A percentile compares a stretch with the other conserved stretches of the same genome.
Conservation (phyloP, 768 basidiomycete species). For the Kwoniella sp. region DNA sequence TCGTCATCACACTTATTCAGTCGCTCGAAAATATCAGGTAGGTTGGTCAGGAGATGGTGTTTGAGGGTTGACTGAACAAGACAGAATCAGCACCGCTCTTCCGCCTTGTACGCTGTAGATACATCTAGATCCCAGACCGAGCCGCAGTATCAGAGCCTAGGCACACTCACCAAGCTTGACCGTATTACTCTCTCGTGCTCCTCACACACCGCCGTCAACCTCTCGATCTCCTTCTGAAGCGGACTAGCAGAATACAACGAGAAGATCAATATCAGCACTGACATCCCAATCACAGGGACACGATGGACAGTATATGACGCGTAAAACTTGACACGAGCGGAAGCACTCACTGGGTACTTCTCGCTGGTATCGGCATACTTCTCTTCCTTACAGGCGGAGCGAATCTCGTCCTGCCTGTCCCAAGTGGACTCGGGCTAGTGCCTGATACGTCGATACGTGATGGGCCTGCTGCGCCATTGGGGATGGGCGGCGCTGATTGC, state of each 20-base stretch:
- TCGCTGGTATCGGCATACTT: constrained; percentile 16
- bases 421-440: not conserved
- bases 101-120: no score
- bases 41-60: constrained; percentile 35
- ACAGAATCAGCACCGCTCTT: no score
- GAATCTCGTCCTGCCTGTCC: not conserved
- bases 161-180: constrained; percentile 36
- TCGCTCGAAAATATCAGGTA: constrained; percentile 24
- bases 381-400: constrained; percentile 15
- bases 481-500: constrained; percentile 2
- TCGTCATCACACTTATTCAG: constrained; percentile 33
- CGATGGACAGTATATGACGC: no score
- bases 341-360: constrained; percentile 30
- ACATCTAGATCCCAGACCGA: no score
- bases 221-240: constrained; percentile 39
- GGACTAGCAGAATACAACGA: constrained; percentile 33
- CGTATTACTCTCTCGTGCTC: constrained; percentile 45
- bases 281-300: no score
- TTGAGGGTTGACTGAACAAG: constrained; percentile 43
- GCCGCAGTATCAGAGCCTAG: no score
- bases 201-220: constrained; percentile 37
- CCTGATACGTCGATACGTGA: no score
- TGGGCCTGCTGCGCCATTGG: not conserved
- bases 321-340: no score
- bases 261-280: no score